Evolutionary conservation across 331 rosid genomes (phyloP).

Genomic region (Malus hybrid): DNA sequence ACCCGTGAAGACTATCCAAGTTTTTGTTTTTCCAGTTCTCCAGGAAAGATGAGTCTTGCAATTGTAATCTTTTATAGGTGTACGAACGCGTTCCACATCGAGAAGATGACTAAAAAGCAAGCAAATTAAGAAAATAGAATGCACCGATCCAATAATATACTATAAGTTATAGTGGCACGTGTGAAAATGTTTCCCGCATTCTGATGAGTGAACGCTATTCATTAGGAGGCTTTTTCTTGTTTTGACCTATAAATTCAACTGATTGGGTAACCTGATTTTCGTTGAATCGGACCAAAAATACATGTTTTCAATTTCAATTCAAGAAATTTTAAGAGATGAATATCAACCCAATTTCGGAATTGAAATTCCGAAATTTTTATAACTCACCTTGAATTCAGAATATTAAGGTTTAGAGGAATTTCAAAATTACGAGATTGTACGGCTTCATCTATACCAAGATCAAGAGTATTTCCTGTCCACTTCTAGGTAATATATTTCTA

Average conservation of each 20-base stretch:
- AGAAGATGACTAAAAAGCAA: background rate
- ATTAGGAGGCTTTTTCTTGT: conserved; percentile 5
- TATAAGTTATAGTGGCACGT: conserved; percentile 1
- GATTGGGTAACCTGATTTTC: no score
- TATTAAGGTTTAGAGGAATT: no score
- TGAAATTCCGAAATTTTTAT: no score
- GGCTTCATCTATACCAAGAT: no score
- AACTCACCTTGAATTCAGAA: no score
- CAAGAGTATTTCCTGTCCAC: no score
- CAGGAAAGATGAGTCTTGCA: background rate
- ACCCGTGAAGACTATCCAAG: background rate
- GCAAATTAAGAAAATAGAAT: background rate
- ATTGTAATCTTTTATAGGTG: background rate
- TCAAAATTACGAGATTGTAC: no score
- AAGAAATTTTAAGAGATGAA: no score
- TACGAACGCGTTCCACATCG: conserved; percentile 5
- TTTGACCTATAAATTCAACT: background rate
- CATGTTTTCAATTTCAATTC: no score
- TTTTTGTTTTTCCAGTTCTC: background rate
- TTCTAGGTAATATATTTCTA: no score
- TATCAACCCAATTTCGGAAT: no score
- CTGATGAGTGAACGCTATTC: conserved; percentile 6
- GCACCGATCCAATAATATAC: background rate
- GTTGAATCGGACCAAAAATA: no score
- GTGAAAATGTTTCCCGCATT: conserved; percentile 8